Base-by-base conservation (phyloP, 2,329 filamentous ascomycete genomes). In the Alternaria tenuissima region DNA sequence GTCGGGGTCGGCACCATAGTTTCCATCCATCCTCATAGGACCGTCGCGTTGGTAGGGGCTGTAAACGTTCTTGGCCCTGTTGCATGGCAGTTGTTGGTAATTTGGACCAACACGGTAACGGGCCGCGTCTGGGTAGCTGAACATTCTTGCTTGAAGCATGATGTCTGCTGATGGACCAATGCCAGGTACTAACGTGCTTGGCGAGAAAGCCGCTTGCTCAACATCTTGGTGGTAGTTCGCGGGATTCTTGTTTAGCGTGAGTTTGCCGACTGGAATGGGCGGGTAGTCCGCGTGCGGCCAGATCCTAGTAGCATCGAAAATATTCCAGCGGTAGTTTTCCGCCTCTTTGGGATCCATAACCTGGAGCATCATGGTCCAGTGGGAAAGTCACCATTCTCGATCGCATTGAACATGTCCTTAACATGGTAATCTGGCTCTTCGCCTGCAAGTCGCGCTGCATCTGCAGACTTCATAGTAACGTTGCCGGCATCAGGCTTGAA, bases 51-150 rank as follows among this genome's bases (percentile, higher is more conserved):
- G 64, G 52, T 66, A 75, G 4, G 72, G 70, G 1, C 63, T 62
- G 48, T 73, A 75, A 1, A 75, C 72, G n/a, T 66, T 61, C 12
- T 62, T 72, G 54, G 69, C 73, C 61, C 41, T 68, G 55, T 75
- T 76, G 51, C 58, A 64, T 9, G 82, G 81, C 2, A 84, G 74
- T 64, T 84, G 81, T 66, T 84, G 81, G 62, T 83, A 84, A 68
- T 85, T 84, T 20, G 78, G 73, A 7, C 82, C 83, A 9, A 85
- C 70, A 24, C 82, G 78, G 62, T 83, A 79, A 36, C 81, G 77
- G 9, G 82, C 81, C 4, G 82, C 86, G 72, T 89, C 87, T 9
- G 85, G 84, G 75, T 89, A 89, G 22, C 84, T 85, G 80, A 89
- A 89, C 58, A 89, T 81, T 39, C 87, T 84, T 36, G 84, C 84